Base-by-base conservation (phyloP, 2,329 filamentous ascomycete genomes). In the Sporothrix dimorphospora region DNA sequence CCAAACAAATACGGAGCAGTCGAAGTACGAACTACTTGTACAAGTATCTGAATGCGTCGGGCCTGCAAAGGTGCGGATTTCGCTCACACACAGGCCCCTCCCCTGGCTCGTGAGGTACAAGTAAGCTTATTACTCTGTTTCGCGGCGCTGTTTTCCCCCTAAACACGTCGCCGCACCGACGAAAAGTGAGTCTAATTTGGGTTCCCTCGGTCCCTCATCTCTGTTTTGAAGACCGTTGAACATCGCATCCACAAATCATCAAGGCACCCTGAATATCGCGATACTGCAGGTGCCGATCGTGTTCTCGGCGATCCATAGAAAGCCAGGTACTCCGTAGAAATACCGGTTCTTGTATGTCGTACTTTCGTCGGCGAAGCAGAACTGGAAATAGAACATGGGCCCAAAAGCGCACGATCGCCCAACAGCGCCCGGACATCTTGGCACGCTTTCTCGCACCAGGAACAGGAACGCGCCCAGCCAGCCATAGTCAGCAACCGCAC, bases 181-280 rank as follows among this genome's bases (percentile, higher is more conserved):
- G 12, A 12, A 27, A 12, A 53, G 30, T 19, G 42, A 4, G 5
- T 47, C 42, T 16, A 3, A 19, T 47, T 47, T 47, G 42, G 12
- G 16, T 47, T 19, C 5, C 19, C 42, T 47, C 14, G 40, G 16
- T 16, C 42, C 19, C 1, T 47, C 42, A 6, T 47, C 42, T 16
- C 30, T 5, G 19, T 47, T 34, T 14, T 47, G 14, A 19, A 27
- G 19, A 40, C 57, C 57, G 30, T 40, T 61, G 34, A 40, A 42
- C 21, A 27, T 66, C 40, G 7, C 61, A 45, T 8, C 61, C 40
- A 66, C 65, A 68, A 53, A 53, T 40, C n/a, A 63, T 63, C 57
- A 42, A 34, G 12, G 57, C 65, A 24, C 65, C 65, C 65, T 68
- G 65, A 51, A 68, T 34, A 68, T 68, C 65, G 65, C 47, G 65